Percentiles rank a stretch among this genome's conserved stretches.
Evolutionary conservation across 257 asterid species (phyloP).

Genomic region (Paraleonurus japonicus): DNA sequence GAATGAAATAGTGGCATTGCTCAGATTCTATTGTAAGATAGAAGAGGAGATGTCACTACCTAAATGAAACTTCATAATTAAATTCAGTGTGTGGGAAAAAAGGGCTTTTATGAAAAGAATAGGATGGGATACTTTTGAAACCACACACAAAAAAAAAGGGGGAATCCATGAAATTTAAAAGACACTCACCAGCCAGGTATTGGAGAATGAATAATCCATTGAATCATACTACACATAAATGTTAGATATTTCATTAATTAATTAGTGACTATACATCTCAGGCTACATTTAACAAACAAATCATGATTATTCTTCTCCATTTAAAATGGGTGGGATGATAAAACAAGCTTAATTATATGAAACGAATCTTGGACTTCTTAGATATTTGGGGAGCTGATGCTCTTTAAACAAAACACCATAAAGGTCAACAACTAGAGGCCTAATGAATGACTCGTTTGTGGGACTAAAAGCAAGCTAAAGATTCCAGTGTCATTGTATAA

Average conservation of each 20-base stretch:
- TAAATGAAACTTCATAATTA: neutral
- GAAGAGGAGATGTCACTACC: neutral
- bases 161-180: neutral
- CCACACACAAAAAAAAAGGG: neutral
- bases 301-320: neutral
- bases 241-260: neutral
- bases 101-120: neutral
- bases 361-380: neutral
- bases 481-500: neutral
- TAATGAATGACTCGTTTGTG: neutral
- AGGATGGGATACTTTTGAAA: neutral
- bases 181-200: neutral
- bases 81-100: neutral
- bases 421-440: neutral
- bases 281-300: neutral
- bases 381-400: neutral
- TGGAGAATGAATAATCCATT: neutral
- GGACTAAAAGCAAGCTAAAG: too few relatives aligned
- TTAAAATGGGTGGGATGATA: too few relatives aligned
- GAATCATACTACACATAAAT: neutral
- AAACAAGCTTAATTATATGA: neutral
- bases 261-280: neutral
- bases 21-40: constrained; percentile 1
- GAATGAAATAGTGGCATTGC: neutral
- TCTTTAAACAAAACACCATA: neutral